Evolutionary conservation across 2,329 filamentous ascomycete genomes (phyloP), one percentile per base, ranked within the genome.

Genomic region (Aureobasidium namibiae): DNA sequence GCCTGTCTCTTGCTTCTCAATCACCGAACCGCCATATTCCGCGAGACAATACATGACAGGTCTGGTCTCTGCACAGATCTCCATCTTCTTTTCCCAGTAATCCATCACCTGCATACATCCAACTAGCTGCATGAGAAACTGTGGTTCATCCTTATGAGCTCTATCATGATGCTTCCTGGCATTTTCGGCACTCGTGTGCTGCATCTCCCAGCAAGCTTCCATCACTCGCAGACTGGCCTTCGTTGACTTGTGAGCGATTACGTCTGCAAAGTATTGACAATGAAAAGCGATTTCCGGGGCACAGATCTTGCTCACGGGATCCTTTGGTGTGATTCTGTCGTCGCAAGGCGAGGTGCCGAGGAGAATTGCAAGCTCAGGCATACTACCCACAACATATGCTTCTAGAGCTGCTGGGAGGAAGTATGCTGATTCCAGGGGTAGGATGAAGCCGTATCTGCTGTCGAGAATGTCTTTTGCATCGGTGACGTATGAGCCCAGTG

Each of bases 391-490:
- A 21, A 57, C 48, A n/a, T 39, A 57, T 14, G n/a, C 54, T 6
- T 57, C 54, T 10, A 57, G 26, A 3, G 18, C 31, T 16, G 31
- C 23, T n/a, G 54, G 42, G 3, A 57, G 41, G 24, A 57, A 31
- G 23, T 48, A 48, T 6, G 42, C 29, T n/a, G 42, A 16, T 48
- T 57, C 54, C 54, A 41, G 48, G 14, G 54, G 54, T 26, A 57
- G n/a, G 8, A 21, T 13, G 16, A 46, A 57, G 23, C 54, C 42
- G 23, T 24, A 44, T 26, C 42, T 36, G 23, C 18, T 38, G 34
- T 57, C 54, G 7, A 57, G 24, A 16, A 48, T 23, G 31, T 48
- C 54, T 26, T 57, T 57, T 4, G 23, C 14, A 7, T 16, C 31
- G n/a, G 3, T 38, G 41, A 31, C 11, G 10, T 11, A 24, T 24